Evolutionary conservation across 1,284 basidiomycete species (phyloP), one percentile per base, ranked within the genome.

Genomic region (Neonothopanus nambi): DNA sequence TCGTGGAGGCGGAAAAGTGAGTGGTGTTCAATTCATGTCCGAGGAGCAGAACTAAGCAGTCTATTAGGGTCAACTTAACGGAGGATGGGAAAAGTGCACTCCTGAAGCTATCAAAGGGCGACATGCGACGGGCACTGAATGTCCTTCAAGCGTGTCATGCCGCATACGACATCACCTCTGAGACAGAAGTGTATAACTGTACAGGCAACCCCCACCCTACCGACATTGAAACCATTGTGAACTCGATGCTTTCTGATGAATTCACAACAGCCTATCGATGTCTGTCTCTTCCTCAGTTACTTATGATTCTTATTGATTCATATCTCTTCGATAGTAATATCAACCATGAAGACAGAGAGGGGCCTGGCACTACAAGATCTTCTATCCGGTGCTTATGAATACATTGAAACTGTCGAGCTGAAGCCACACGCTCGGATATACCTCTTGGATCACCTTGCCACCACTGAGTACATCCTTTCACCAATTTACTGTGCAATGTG

Each of bases 111-210:
- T 95, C 93, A 0, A 89, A 88, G 61, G 97, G 97, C 24, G 97
- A 99, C 68, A 99, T 99, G 97, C 87, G 97, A 59, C 79, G 97
- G 51, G 96, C 95, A 1, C 77, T 99, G 40, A 99, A 98, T 66
- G 89, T 99, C 36, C 77, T 99, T 9, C 96, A 99, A 77, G 97
- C 97, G 1, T 99, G 96, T 65, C 93, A 98, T 69, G 95, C 97
- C 15, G 97, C 96, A 2, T 98, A 97, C 67, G 93, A 95, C 42
- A 69, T 80, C 3, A 87, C 89, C 30, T 91, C 93, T 61, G 95
- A 98, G 71, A 85, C 85, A 0, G 94, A 96, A 56, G 87, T 99
- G 17, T 99, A 99, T 71, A 92, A 90, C 59, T 99, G 96, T 67
- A 99, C 97, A 0, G 97, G 97, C 21, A 94, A 89, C 61, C 97